Conservation (phyloP, 1,284 basidiomycete species). For the Papiliotrema laurentii region DNA sequence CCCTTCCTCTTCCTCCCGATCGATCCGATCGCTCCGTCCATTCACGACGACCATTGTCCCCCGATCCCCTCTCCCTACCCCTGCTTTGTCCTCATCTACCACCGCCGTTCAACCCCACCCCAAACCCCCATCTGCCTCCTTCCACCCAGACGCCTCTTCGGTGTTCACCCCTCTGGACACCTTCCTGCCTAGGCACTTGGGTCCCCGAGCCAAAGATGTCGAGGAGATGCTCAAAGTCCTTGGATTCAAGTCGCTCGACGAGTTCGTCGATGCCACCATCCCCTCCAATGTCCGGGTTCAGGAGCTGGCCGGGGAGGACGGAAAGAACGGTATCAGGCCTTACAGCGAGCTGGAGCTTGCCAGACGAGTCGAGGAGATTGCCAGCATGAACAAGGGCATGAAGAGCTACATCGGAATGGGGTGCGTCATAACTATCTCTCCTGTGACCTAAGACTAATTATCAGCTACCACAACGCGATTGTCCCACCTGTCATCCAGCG, state of each 20-base stretch:
- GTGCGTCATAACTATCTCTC: conserved; percentile 15
- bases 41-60: conserved; percentile 10
- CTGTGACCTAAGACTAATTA: background rate
- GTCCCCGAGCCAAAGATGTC: conserved; percentile 72
- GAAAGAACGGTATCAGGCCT: conserved; percentile 56
- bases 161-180: conserved; percentile 76
- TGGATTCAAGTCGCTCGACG: conserved; percentile 80
- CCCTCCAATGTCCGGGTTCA: conserved; percentile 72
- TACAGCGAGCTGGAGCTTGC: conserved; percentile 84
- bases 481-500: conserved; percentile 89
- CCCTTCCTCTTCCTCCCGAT: too few relatives aligned
- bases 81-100: conserved; percentile 27
- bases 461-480: conserved; percentile 79
- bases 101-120: conserved; percentile 45
- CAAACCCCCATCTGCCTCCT: conserved; percentile 13
- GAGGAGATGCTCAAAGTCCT: conserved; percentile 71
- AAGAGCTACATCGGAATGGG: conserved; percentile 98
- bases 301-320: conserved; percentile 58
- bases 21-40: too few relatives aligned
- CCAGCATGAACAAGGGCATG: conserved; percentile 70
- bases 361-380: conserved; percentile 69
- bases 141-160: conserved; percentile 33
- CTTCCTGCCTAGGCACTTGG: conserved; percentile 82
- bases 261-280: conserved; percentile 74
- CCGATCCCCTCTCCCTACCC: conserved; percentile 18